These are phyloP conservation scores for Cladosporium sp. DNA, from an alignment of 2,329 filamentous ascomycete genomes.

Conservation along the genomic window DNA sequence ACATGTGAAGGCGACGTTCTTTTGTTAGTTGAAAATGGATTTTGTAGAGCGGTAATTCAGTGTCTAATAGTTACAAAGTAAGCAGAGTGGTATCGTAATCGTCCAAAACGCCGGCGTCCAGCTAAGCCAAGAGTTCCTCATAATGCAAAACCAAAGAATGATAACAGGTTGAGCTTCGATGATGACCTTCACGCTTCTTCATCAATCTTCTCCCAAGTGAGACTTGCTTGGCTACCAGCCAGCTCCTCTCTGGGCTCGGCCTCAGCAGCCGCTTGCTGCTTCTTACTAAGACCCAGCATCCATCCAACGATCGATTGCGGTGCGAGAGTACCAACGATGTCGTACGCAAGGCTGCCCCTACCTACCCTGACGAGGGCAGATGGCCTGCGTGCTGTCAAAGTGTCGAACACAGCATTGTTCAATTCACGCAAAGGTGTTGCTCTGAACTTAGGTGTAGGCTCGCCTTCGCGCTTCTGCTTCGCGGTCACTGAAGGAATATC, in stretches of 20 bases:
- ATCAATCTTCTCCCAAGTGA: constrained; percentile 46
- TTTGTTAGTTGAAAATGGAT: too few relatives aligned
- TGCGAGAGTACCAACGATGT: constrained; percentile 75
- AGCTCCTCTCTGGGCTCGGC: constrained; percentile 31
- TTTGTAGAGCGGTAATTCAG: neutral
- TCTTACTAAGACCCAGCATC: constrained; percentile 76
- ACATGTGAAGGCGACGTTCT: too few relatives aligned
- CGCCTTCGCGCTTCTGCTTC: constrained; percentile 36
- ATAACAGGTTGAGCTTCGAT: too few relatives aligned
- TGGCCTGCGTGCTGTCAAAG: constrained; percentile 63
- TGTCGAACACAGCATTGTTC: constrained; percentile 86
- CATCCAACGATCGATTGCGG: constrained; percentile 76
- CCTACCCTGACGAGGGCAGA: constrained; percentile 71
- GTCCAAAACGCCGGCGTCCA: neutral
- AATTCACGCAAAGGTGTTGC: constrained; percentile 68
- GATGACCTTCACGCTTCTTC: constrained; percentile 20
- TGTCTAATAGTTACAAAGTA: constrained; percentile 14
- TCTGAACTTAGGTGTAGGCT: constrained; percentile 23
- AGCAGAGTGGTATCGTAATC: constrained; percentile 15
- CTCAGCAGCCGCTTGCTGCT: constrained; percentile 17
- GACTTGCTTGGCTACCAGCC: constrained; percentile 39
- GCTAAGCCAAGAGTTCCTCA: neutral
- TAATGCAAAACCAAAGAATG: neutral
- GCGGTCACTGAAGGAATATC: constrained; percentile 66
- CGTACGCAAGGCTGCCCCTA: constrained; percentile 77